phyloP scores from a whole-genome alignment of 1,284 basidiomycete genomes.

The Irpex sp. region DNA sequence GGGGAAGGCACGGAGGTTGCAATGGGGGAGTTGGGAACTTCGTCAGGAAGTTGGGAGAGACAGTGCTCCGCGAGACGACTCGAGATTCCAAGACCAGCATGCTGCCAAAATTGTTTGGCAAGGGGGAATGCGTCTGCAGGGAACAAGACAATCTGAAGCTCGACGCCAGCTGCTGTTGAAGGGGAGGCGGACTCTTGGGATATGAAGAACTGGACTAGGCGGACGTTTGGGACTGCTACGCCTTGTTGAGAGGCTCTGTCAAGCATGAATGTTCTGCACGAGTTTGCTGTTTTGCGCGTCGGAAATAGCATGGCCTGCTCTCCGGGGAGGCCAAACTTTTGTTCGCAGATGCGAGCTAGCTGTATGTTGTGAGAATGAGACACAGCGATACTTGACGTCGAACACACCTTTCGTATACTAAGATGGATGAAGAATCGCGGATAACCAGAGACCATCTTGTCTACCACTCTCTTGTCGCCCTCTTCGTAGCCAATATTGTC shows the following conservation, averaged over 20 bases:
- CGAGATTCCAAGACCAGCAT: slow-evolving; percentile 87
- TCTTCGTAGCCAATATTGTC: slow-evolving; percentile 95
- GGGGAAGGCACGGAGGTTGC: neutral
- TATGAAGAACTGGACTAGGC: slow-evolving; percentile 73
- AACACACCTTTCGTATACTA: slow-evolving; percentile 77
- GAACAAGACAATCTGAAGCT: slow-evolving; percentile 82
- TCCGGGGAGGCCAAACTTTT: slow-evolving; percentile 66
- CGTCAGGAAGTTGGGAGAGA: slow-evolving; percentile 56
- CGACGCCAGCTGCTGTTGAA: slow-evolving; percentile 30
- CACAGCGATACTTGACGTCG: neutral
- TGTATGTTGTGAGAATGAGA: slow-evolving; percentile 27
- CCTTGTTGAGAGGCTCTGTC: slow-evolving; percentile 38
- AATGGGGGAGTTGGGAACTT: slow-evolving; percentile 23
- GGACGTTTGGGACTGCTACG: slow-evolving; percentile 39
- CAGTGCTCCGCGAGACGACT: slow-evolving; percentile 85
- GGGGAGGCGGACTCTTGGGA: slow-evolving; percentile 48
- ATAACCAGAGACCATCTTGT: slow-evolving; percentile 90
- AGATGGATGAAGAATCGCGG: slow-evolving; percentile 95
- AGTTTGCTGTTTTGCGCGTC: slow-evolving; percentile 64
- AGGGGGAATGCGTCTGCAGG: slow-evolving; percentile 56
- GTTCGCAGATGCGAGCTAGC: slow-evolving; percentile 73
- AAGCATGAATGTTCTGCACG: slow-evolving; percentile 74
- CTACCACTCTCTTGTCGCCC: slow-evolving; percentile 78
- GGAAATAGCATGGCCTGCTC: slow-evolving; percentile 81
- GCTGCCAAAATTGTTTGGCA: slow-evolving; percentile 96